Conservation (phyloP, 2,329 filamentous ascomycete genomes). For the Neodidymelliopsis sp. region DNA sequence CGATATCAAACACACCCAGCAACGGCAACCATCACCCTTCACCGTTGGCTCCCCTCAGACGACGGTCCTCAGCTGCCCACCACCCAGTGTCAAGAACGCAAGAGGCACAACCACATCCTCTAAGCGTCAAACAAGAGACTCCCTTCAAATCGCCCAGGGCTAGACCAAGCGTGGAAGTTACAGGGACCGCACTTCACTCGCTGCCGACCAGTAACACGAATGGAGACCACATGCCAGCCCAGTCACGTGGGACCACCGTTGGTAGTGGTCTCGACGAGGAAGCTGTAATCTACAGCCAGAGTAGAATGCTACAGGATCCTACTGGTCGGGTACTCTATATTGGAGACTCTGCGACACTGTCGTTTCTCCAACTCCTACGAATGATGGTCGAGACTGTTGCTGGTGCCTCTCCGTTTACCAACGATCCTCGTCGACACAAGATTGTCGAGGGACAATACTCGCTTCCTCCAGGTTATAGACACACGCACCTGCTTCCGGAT, state of each 20-base stretch:
- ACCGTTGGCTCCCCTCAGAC: constrained; percentile 25
- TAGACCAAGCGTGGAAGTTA: constrained; percentile 35
- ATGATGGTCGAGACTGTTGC: constrained; percentile 65
- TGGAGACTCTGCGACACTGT: constrained; percentile 69
- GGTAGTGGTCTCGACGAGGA: constrained; percentile 62
- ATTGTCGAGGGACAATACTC: constrained; percentile 64
- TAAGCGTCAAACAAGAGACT: constrained; percentile 31
- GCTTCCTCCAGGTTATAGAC: constrained; percentile 55
- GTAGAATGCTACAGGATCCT: constrained; percentile 67
- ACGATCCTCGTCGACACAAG: constrained; percentile 64
- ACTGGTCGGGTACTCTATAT: constrained; percentile 66
- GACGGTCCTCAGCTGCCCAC: constrained; percentile 25
- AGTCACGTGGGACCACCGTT: constrained; percentile 43
- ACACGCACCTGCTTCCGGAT: constrained; percentile 64
- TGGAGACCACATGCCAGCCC: constrained; percentile 32
- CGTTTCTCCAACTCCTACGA: constrained; percentile 67
- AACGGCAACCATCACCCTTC: constrained; percentile 31
- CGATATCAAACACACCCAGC: constrained; percentile 31
- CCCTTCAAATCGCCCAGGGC: constrained; percentile 28
- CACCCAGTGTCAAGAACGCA: constrained; percentile 13
- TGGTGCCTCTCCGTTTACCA: constrained; percentile 65
- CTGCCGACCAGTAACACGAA: constrained; percentile 28
- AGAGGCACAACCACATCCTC: constrained; percentile 10
- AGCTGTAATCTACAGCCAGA: constrained; percentile 62
- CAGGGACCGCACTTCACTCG: constrained; percentile 34